These are phyloP conservation scores for Umbellularia californica DNA, from an alignment of 164 flowering plant genomes.

Conservation along the genomic window DNA sequence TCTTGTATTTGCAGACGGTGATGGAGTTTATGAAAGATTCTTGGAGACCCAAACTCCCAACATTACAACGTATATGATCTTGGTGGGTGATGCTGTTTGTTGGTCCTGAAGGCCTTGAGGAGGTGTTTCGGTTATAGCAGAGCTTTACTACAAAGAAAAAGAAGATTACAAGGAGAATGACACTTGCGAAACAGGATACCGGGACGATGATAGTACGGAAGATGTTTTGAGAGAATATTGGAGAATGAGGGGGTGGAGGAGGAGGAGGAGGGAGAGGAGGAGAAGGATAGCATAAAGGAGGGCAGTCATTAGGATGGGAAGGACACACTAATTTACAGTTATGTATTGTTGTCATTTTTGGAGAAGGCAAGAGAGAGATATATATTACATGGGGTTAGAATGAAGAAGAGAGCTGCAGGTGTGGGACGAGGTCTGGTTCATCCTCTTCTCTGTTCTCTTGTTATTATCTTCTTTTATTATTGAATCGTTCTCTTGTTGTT, in stretches of 20 bases:
- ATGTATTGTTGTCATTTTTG: not conserved
- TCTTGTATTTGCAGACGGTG: not conserved
- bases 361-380: not conserved
- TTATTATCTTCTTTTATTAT: too few species aligned
- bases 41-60: conserved; percentile 1
- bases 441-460: too few species aligned
- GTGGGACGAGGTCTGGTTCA: too few species aligned
- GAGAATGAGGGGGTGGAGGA: not conserved
- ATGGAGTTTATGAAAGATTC: not conserved
- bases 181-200: not conserved
- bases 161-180: not conserved
- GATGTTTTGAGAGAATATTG: not conserved
- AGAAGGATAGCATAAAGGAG: not conserved
- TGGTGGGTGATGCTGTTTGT: not conserved
- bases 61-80: not conserved
- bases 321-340: not conserved
- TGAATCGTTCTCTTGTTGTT: not conserved
- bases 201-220: not conserved
- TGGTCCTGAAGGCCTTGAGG: not conserved
- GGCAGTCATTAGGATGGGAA: not conserved
- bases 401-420: not conserved
- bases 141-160: not conserved
- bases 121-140: not conserved
- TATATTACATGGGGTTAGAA: not conserved
- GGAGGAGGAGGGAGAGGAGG: not conserved